Evolutionary conservation across 805 yeast species (phyloP).

Genomic region (Nakazawaea ernobii): DNA sequence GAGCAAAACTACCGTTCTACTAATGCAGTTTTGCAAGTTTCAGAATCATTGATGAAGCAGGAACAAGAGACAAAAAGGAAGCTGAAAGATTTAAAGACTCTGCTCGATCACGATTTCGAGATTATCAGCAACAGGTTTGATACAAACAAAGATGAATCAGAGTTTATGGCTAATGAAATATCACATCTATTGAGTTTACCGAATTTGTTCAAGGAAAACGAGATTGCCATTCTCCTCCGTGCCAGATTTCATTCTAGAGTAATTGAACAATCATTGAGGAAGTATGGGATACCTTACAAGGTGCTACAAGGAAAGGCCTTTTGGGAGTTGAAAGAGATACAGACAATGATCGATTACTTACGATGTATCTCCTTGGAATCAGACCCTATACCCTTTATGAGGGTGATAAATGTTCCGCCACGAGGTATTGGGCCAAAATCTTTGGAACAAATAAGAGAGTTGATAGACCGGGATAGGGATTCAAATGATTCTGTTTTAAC

Average conservation of each 20-base stretch:
- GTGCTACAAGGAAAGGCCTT: constrained; percentile 72
- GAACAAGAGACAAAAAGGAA: constrained; percentile 35
- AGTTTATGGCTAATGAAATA: constrained; percentile 52
- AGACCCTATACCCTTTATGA: constrained; percentile 55
- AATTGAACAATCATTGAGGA: constrained; percentile 59
- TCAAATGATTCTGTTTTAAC: constrained; percentile 4
- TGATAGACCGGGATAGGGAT: constrained; percentile 4
- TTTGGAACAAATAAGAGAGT: constrained; percentile 26
- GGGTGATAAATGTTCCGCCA: constrained; percentile 55
- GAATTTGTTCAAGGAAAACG: constrained; percentile 41
- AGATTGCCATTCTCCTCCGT: constrained; percentile 69
- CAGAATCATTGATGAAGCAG: constrained; percentile 61
- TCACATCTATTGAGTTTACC: constrained; percentile 40
- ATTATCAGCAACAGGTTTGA: constrained; percentile 39
- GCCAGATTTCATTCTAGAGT: constrained; percentile 54
- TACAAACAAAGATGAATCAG: constrained; percentile 49
- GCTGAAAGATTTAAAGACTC: constrained; percentile 41
- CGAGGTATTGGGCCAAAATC: constrained; percentile 64
- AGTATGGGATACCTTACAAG: constrained; percentile 52
- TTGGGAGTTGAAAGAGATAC: constrained; percentile 73
- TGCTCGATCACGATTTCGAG: constrained; percentile 32
- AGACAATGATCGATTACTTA: constrained; percentile 55
- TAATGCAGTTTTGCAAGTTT: constrained; percentile 51
- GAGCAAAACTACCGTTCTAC: constrained; percentile 81
- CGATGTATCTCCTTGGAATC: constrained; percentile 52